These are phyloP conservation scores for Chalciporus chontae DNA, from an alignment of 768 basidiomycete species.

Conservation along the genomic window DNA sequence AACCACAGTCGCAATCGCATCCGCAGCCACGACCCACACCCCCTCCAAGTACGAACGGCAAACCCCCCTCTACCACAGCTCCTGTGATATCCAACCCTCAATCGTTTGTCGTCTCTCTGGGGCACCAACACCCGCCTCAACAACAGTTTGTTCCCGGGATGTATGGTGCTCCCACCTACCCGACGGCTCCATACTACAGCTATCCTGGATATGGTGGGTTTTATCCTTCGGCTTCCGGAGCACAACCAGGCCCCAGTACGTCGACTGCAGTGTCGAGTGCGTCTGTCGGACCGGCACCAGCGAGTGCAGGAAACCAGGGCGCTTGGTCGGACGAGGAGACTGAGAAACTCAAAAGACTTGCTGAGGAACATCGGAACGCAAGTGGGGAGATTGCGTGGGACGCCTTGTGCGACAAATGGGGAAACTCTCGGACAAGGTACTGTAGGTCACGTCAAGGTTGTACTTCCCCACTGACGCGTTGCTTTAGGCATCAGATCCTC, in stretches of 20 bases:
- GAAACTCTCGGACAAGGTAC: slow-evolving; percentile 68
- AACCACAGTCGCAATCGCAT: slow-evolving; percentile 14
- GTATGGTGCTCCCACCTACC: slow-evolving; percentile 42
- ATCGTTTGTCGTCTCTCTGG: slow-evolving; percentile 69
- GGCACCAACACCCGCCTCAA: slow-evolving; percentile 46
- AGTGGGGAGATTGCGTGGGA: slow-evolving; percentile 70
- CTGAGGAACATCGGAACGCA: slow-evolving; percentile 59
- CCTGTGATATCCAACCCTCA: slow-evolving; percentile 66
- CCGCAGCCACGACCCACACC: slow-evolving; percentile 36
- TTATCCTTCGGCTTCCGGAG: slow-evolving; percentile 25
- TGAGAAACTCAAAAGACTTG: slow-evolving; percentile 61
- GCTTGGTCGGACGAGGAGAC: slow-evolving; percentile 80
- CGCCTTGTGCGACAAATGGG: slow-evolving; percentile 71
- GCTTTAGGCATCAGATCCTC: slow-evolving; percentile 70
- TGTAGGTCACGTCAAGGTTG: slow-evolving; percentile 9
- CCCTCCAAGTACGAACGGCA: slow-evolving; percentile 33
- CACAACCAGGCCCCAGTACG: slow-evolving; percentile 24
- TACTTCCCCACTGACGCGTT: slow-evolving; percentile 5
- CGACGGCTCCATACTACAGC: slow-evolving; percentile 62
- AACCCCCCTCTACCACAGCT: slow-evolving; percentile 32
- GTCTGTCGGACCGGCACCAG: slow-evolving; percentile 14
- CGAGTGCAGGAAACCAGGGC: slow-evolving; percentile 53
- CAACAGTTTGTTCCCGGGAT: slow-evolving; percentile 42
- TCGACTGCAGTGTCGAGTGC: slow-evolving; percentile 26
- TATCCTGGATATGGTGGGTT: slow-evolving; percentile 40